Evolutionary conservation across 2,329 filamentous ascomycete genomes (phyloP).

Genomic region (Talaromyces sp.): DNA sequence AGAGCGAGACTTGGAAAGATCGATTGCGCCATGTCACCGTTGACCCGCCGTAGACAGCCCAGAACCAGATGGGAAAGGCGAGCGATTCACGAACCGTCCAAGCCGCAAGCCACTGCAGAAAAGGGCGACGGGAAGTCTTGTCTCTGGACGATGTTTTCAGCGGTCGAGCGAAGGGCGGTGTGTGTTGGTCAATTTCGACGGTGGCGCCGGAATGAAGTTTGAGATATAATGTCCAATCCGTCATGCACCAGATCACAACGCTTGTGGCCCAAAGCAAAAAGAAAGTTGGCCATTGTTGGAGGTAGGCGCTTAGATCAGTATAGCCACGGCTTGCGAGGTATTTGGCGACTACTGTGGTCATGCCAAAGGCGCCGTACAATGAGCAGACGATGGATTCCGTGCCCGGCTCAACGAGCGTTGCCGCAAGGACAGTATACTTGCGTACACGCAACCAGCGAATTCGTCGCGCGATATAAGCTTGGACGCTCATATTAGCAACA

Average conservation of each 20-base stretch:
- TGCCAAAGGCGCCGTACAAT: conserved; percentile 70
- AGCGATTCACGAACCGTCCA: conserved; percentile 83
- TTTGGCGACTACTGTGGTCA: conserved; percentile 63
- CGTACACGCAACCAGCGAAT: conserved; percentile 88
- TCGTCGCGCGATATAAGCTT: conserved; percentile 72
- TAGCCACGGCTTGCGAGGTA: conserved; percentile 48
- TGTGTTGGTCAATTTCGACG: conserved; percentile 66
- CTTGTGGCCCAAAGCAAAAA: conserved; percentile 61
- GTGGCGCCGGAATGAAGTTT: conserved; percentile 70
- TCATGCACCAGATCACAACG: conserved; percentile 65
- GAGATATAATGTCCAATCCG: conserved; percentile 71
- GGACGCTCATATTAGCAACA: conserved; percentile 73
- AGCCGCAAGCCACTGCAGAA: conserved; percentile 69
- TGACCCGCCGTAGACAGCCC: conserved; percentile 83
- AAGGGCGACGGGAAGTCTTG: conserved; percentile 50
- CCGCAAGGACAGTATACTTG: conserved; percentile 87
- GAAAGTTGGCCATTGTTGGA: conserved; percentile 65
- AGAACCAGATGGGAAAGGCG: conserved; percentile 84
- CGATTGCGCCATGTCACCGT: conserved; percentile 85
- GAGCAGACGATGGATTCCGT: conserved; percentile 86
- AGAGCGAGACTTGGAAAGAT: conserved; percentile 70
- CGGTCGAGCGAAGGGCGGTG: conserved; percentile 66
- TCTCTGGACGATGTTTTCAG: conserved; percentile 36
- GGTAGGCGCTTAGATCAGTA: conserved; percentile 47
- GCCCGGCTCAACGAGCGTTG: conserved; percentile 87